These are phyloP conservation scores for Panicum hallii DNA, from an alignment of 202 grass and related monocot species.

Conservation along the genomic window DNA sequence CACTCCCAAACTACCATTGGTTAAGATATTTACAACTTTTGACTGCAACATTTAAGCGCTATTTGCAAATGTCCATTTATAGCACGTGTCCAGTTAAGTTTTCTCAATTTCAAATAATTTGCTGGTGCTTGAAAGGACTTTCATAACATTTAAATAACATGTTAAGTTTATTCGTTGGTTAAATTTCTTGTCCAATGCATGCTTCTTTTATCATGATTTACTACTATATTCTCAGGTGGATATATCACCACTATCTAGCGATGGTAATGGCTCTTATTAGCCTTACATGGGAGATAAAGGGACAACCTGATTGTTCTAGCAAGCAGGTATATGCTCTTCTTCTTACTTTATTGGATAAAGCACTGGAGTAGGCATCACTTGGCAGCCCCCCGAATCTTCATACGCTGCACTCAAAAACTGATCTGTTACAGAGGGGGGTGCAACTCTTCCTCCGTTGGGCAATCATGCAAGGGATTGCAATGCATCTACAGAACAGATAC, in stretches of 20 bases:
- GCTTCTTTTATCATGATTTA: neutral
- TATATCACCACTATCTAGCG: constrained; percentile 96
- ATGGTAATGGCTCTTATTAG: constrained; percentile 97
- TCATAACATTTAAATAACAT: neutral
- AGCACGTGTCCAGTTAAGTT: neutral
- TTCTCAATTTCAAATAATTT: neutral
- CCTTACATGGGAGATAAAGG: constrained; percentile 97
- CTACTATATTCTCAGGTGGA: constrained; percentile 77
- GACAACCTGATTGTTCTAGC: constrained; percentile 84
- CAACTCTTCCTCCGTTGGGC: constrained; percentile 96
- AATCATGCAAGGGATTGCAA: constrained; percentile 96
- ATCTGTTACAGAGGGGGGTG: constrained; percentile 71
- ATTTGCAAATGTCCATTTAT: neutral
- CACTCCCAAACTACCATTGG: constrained; percentile 7
- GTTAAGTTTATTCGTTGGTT: constrained; percentile 13
- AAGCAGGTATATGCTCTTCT: constrained; percentile 72
- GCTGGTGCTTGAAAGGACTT: neutral
- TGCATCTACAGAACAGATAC: constrained; percentile 99
- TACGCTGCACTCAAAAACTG: constrained; percentile 22
- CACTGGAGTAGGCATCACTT: constrained; percentile 12
- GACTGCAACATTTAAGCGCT: constrained; percentile 23
- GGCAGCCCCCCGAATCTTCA: constrained; percentile 3
- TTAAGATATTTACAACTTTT: constrained; percentile 19
- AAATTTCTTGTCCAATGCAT: constrained; percentile 22
- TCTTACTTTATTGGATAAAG: neutral